Percentiles rank a stretch among this genome's conserved stretches.
These are phyloP conservation scores for Agastache rugosa DNA, from an alignment of 257 asterid genomes.

Conservation along the genomic window DNA sequence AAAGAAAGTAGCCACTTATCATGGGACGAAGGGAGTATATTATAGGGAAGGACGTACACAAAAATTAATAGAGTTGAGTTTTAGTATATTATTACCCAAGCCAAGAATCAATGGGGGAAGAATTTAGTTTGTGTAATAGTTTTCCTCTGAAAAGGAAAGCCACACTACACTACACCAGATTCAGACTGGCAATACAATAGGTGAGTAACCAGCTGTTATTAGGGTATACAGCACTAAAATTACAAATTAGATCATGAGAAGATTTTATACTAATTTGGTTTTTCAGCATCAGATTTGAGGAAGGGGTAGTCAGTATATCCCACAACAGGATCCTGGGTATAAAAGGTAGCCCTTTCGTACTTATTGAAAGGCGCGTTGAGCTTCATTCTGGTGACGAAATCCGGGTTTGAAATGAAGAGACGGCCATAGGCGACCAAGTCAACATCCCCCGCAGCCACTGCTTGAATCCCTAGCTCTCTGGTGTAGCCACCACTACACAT, in stretches of 20 bases:
- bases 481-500: conserved; percentile 73
- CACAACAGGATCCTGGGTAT: conserved; percentile 67
- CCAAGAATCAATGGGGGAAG: not conserved
- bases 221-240: conserved; percentile 17
- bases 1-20: too few species aligned
- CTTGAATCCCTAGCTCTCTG: conserved; percentile 61
- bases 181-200: too few species aligned
- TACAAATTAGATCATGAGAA: too few species aligned
- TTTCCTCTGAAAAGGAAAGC: too few species aligned
- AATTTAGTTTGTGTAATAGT: not conserved
- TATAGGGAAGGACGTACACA: too few species aligned
- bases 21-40: too few species aligned
- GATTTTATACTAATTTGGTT: too few species aligned
- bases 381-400: conserved; percentile 60
- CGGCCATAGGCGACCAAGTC: conserved; percentile 75
- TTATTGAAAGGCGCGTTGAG: conserved; percentile 52
- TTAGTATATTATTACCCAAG: too few species aligned
- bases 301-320: conserved; percentile 77
- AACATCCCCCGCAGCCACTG: conserved; percentile 59
- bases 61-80: too few species aligned
- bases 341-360: conserved; percentile 67
- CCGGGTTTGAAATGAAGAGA: conserved; percentile 70
- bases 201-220: too few species aligned
- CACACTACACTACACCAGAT: too few species aligned
- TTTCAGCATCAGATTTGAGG: conserved; percentile 33